Evolutionary conservation across 2,329 filamentous ascomycete genomes (phyloP).

Genomic region (Trichoderma polysporum): DNA sequence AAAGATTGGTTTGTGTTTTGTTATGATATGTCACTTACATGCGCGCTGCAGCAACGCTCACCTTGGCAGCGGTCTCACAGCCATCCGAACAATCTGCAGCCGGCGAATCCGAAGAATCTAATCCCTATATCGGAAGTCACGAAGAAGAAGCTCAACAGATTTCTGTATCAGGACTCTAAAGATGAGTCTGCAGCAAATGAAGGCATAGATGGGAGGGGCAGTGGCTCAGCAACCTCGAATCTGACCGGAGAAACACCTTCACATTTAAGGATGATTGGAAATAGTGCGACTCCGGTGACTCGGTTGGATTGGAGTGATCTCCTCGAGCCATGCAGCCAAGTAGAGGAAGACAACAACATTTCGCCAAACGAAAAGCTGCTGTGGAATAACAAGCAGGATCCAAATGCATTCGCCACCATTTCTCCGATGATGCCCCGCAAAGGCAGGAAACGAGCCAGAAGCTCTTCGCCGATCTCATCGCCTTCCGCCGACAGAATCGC

Average conservation of each 20-base stretch:
- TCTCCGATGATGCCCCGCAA: slow-evolving; percentile 51
- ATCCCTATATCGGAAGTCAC: slow-evolving; percentile 57
- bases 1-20: background rate
- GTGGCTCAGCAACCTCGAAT: background rate
- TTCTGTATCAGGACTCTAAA: slow-evolving; percentile 40
- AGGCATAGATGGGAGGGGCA: slow-evolving; percentile 22
- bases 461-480: slow-evolving; percentile 71
- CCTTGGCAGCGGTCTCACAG: slow-evolving; percentile 57
- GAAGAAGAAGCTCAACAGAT: slow-evolving; percentile 61
- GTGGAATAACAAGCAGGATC: slow-evolving; percentile 56
- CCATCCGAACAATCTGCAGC: slow-evolving; percentile 43
- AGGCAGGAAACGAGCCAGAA: slow-evolving; percentile 67
- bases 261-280: slow-evolving; percentile 28
- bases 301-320: slow-evolving; percentile 60
- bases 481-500: slow-evolving; percentile 52
- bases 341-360: slow-evolving; percentile 46
- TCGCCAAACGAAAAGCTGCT: slow-evolving; percentile 62
- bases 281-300: slow-evolving; percentile 47
- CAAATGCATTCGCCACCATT: slow-evolving; percentile 41
- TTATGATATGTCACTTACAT: slow-evolving; percentile 11
- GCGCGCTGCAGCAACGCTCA: slow-evolving; percentile 36
- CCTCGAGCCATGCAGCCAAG: slow-evolving; percentile 45
- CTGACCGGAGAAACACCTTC: slow-evolving; percentile 15
- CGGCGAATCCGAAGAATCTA: slow-evolving; percentile 39
- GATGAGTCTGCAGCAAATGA: slow-evolving; percentile 24